Conservation (phyloP, 257 asterid species). For the Jacaranda copaia region DNA sequence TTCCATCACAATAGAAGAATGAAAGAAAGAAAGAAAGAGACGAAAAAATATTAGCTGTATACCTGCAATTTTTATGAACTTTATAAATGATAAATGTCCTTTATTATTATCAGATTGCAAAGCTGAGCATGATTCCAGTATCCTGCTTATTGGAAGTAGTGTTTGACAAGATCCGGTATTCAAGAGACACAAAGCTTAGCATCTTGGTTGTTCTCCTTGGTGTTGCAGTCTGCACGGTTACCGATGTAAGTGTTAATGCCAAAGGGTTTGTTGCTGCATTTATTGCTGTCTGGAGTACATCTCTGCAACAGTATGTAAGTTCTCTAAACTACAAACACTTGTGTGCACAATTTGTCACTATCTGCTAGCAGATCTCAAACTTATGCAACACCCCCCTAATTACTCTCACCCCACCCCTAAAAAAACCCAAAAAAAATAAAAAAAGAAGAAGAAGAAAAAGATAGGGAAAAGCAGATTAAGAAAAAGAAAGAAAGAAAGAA, state of each 20-base stretch:
- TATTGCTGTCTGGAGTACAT: slow-evolving; percentile 93
- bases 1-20: slow-evolving; percentile 28
- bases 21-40: background rate
- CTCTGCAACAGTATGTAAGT: slow-evolving; percentile 98
- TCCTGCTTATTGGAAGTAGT: slow-evolving; percentile 90
- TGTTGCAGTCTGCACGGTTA: slow-evolving; percentile 95
- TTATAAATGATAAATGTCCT: slow-evolving; percentile 19
- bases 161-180: slow-evolving; percentile 79
- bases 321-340: slow-evolving; percentile 17
- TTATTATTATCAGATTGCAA: slow-evolving; percentile 76
- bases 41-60: background rate
- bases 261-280: slow-evolving; percentile 92
- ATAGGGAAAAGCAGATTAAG: too few relatives aligned
- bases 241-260: slow-evolving; percentile 90
- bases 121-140: slow-evolving; percentile 94
- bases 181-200: slow-evolving; percentile 96
- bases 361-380: background rate
- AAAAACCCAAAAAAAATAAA: background rate
- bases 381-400: background rate
- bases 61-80: slow-evolving; percentile 18
- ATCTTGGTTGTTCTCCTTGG: slow-evolving; percentile 86
- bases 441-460: background rate
- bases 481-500: background rate
- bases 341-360: slow-evolving; percentile 4
- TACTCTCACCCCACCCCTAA: background rate